These are phyloP conservation scores for Paramyrothecium sp. DNA, from an alignment of 2,329 filamentous ascomycete species.

Conservation along the genomic window DNA sequence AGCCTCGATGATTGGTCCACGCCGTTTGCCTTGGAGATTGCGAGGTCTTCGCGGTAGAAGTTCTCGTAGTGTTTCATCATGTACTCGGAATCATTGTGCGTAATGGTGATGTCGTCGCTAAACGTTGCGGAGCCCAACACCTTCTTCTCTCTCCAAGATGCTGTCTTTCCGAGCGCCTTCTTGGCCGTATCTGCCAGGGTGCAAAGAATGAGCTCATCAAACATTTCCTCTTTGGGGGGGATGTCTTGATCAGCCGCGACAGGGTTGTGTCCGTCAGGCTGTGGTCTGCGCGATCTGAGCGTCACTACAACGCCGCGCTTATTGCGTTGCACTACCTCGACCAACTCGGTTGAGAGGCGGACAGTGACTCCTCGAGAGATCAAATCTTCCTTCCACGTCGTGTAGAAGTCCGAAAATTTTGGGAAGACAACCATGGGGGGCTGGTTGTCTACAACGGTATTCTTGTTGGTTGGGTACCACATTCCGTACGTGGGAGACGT, in stretches of 20 bases:
- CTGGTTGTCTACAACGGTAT: slow-evolving; percentile 49
- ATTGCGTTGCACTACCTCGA: slow-evolving; percentile 45
- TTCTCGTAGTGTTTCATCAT: slow-evolving; percentile 66
- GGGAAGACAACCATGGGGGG: slow-evolving; percentile 64
- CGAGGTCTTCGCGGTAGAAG: slow-evolving; percentile 45
- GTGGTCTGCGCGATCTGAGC: slow-evolving; percentile 35
- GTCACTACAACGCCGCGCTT: slow-evolving; percentile 50
- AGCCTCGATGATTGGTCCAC: slow-evolving; percentile 37
- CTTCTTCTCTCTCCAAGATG: slow-evolving; percentile 56
- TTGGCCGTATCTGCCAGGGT: slow-evolving; percentile 60
- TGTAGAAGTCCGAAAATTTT: slow-evolving; percentile 57
- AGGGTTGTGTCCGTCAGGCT: slow-evolving; percentile 27
- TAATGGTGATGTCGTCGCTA: slow-evolving; percentile 65
- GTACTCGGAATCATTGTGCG: slow-evolving; percentile 61
- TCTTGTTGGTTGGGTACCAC: slow-evolving; percentile 48
- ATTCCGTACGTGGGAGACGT: slow-evolving; percentile 50
- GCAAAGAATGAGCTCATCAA: slow-evolving; percentile 64
- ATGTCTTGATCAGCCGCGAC: slow-evolving; percentile 45
- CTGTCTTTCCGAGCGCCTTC: slow-evolving; percentile 52
- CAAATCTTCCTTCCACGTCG: slow-evolving; percentile 53
- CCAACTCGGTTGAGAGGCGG: slow-evolving; percentile 54
- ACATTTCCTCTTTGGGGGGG: slow-evolving; percentile 50
- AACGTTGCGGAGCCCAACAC: slow-evolving; percentile 67
- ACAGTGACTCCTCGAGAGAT: slow-evolving; percentile 52
- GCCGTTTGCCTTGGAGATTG: slow-evolving; percentile 36